Evolutionary conservation across 1,284 basidiomycete genomes (phyloP).

Genomic region (Lentinula novae-zelandiae): DNA sequence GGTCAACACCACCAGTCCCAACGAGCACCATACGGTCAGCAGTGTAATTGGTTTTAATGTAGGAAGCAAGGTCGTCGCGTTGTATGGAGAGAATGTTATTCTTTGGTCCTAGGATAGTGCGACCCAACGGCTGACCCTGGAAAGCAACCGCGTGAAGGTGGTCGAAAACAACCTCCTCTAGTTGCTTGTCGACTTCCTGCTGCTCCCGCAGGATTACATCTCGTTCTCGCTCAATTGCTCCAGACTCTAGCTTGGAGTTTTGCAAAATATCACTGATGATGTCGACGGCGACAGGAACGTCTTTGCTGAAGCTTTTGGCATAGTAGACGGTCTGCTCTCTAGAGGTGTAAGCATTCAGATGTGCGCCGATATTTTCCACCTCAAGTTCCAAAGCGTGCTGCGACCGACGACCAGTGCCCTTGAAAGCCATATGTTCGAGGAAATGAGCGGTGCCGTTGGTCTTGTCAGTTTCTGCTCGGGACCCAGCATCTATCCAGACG

Average conservation of each 20-base stretch:
- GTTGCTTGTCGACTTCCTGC: constrained; percentile 98
- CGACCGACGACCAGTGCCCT: constrained; percentile 88
- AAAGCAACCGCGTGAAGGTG: constrained; percentile 97
- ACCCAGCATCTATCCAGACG: constrained; percentile 99
- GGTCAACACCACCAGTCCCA: constrained; percentile 93
- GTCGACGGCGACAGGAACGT: constrained; percentile 89
- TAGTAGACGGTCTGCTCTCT: constrained; percentile 99
- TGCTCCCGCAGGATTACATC: constrained; percentile 98
- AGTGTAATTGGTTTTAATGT: constrained; percentile 98
- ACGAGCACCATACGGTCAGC: constrained; percentile 99
- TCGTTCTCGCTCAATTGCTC: constrained; percentile 93
- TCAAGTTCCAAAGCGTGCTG: constrained; percentile 95
- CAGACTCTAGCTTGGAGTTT: constrained; percentile 90
- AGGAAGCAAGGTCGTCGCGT: constrained; percentile 84
- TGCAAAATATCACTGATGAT: constrained; percentile 99
- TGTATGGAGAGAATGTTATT: constrained; percentile 96
- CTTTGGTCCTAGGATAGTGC: constrained; percentile 97
- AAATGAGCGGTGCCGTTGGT: constrained; percentile 98
- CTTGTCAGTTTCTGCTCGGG: constrained; percentile 90
- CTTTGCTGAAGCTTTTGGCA: constrained; percentile 97
- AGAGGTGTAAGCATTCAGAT: constrained; percentile 98
- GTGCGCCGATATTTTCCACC: constrained; percentile 97
- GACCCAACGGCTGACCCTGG: constrained; percentile 92
- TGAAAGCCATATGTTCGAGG: constrained; percentile 97
- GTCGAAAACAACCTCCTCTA: constrained; percentile 98